A percentile compares a stretch with the other conserved stretches of the same genome.
Conservation (phyloP, 2,329 filamentous ascomycete species). For the Penicillium oxalicum region DNA sequence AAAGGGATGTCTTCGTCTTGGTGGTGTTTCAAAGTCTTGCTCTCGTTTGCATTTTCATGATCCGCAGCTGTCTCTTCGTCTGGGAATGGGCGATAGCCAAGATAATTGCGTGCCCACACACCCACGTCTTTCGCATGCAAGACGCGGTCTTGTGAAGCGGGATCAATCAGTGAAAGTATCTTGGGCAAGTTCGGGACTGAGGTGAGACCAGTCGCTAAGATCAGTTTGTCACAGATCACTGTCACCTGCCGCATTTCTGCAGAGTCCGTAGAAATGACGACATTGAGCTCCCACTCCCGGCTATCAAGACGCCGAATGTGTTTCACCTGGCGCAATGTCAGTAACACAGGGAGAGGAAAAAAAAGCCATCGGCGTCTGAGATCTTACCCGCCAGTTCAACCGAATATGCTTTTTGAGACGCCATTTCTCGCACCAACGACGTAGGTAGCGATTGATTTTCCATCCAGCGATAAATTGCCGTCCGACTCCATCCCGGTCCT, state of each 20-base stretch:
- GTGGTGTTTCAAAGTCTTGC: neutral
- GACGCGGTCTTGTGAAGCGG: neutral
- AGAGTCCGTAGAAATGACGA: conserved; percentile 3
- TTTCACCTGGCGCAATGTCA: conserved; percentile 10
- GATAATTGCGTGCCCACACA: conserved; percentile 15
- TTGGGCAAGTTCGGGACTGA: conserved; percentile 21
- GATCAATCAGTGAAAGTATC: neutral
- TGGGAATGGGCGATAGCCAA: conserved; percentile 19
- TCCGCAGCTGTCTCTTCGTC: too few relatives aligned
- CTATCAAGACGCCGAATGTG: conserved; percentile 17
- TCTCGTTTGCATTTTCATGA: too few relatives aligned
- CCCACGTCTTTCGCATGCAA: conserved; percentile 24
- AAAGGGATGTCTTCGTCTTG: neutral
- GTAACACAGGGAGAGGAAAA: neutral
- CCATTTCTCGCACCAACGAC: conserved; percentile 21
- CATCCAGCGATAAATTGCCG: conserved; percentile 23
- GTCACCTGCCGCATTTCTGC: neutral
- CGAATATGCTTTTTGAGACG: conserved; percentile 17
- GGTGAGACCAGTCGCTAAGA: conserved; percentile 24
- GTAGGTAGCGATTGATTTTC: conserved; percentile 24
- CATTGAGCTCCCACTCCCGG: conserved; percentile 20
- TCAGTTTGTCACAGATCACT: conserved; percentile 24
- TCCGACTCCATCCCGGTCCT: conserved; percentile 4
- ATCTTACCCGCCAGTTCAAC: conserved; percentile 20
- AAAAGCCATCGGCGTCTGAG: neutral